These are phyloP conservation scores for Tausonia pullulans DNA, from an alignment of 1,284 basidiomycete species.

Conservation along the genomic window DNA sequence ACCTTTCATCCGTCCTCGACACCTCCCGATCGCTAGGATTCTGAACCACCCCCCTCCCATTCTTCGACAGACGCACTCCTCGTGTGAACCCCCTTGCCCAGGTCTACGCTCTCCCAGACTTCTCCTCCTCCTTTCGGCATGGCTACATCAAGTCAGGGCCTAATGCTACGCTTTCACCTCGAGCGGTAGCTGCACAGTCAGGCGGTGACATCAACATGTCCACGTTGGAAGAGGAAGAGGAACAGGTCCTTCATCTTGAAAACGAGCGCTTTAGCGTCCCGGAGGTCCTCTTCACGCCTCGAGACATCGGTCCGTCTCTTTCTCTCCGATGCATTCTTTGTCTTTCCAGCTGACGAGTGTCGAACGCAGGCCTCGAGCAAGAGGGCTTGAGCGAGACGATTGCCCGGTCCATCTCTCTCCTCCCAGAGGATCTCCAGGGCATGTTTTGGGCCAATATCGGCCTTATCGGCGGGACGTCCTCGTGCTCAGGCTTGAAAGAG, in stretches of 20 bases:
- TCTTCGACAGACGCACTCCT: conserved; percentile 22
- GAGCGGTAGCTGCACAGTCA: neutral
- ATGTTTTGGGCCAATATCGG: conserved; percentile 93
- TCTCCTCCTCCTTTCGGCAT: conserved; percentile 49
- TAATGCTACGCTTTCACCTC: conserved; percentile 22
- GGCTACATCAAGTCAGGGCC: conserved; percentile 51
- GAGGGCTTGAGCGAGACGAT: conserved; percentile 64
- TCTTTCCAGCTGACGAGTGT: neutral
- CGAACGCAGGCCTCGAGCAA: conserved; percentile 58
- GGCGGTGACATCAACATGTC: neutral
- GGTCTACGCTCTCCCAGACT: conserved; percentile 82
- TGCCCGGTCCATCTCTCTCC: conserved; percentile 55
- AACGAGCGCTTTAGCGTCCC: conserved; percentile 83
- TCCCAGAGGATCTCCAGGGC: conserved; percentile 67
- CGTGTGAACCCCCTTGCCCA: conserved; percentile 56
- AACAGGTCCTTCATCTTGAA: conserved; percentile 73
- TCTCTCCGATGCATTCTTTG: neutral
- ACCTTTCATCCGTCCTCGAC: conserved; percentile 4
- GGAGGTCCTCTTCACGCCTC: conserved; percentile 77
- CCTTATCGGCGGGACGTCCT: conserved; percentile 59
- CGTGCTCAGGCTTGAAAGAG: too few species aligned
- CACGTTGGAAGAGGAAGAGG: conserved; percentile 33
- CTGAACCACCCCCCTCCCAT: conserved; percentile 8
- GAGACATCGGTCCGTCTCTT: conserved; percentile 61
- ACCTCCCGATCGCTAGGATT: conserved; percentile 29